These are phyloP conservation scores for Boletus rubroflammeus DNA, from an alignment of 768 basidiomycete genomes.

Conservation along the genomic window DNA sequence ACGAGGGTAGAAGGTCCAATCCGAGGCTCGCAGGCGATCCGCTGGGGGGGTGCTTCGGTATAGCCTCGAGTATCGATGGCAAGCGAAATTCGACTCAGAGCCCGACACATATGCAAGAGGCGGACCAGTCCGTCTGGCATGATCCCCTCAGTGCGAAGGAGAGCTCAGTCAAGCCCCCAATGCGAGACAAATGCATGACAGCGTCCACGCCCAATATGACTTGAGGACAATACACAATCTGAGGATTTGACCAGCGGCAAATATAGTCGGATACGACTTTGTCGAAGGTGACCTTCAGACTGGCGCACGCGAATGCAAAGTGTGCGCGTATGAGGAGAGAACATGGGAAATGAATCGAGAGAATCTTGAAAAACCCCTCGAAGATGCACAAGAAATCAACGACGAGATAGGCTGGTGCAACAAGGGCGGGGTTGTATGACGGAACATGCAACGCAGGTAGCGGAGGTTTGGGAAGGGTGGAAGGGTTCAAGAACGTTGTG, in stretches of 20 bases:
- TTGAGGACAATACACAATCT: neutral
- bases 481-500: neutral
- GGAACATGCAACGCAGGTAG: neutral
- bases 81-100: neutral
- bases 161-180: neutral
- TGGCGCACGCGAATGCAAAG: neutral
- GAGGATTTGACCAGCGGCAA: neutral
- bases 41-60: neutral
- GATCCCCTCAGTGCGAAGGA: neutral
- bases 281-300: neutral
- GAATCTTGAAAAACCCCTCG: neutral
- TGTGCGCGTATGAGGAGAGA: neutral
- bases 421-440: no score
- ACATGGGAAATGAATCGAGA: neutral
- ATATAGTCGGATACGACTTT: neutral
- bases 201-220: neutral
- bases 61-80: neutral
- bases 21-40: neutral
- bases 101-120: neutral
- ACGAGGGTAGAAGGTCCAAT: neutral
- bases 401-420: no score
- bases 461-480: neutral
- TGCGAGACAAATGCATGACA: neutral
- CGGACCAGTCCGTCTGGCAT: neutral
- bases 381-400: neutral